Base-by-base conservation (phyloP, 1,139 yeast genomes). In the Yamadazyma siamensis region DNA sequence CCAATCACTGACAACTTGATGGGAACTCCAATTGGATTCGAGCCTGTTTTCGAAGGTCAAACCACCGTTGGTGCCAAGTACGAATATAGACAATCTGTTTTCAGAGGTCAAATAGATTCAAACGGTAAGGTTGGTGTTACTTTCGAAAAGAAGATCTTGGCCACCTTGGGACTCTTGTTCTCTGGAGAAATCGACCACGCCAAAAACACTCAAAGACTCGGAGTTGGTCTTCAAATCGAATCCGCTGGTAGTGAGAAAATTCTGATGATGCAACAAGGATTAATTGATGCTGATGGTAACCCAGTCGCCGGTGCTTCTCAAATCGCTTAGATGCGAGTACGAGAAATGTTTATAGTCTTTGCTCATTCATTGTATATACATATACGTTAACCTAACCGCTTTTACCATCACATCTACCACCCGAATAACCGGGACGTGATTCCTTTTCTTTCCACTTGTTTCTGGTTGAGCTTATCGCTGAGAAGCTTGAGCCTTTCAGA, bases 61-160 rank as follows among this genome's bases (percentile, higher is more conserved):
- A 89, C 99, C 50, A 85, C 96, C 41, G 61, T 91, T 36, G 98
- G 96, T 63, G 96, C 96, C 52, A 91, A 89, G 68, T 91, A 91
- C 65, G 98, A 91, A 68, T 94, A 88, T 75, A 88, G 96, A 68
- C 94, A 88, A 65, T 82, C 95, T 39, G 82, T 87, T 35, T 88
- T 87, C 77, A 81, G 98, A 64, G 97, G 97, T 52, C 95, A 89
- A 63, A 56, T 91, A 41, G 96, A 89, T 64, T 79, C 95, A 33
- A 71, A 75, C 39, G 98, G 98, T 61, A 88, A 86, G 67, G 94
- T 91, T 35, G 75, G 85, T 37, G 87, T 91, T 48, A 80, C 87
- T 68, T 71, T 91, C 58, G 98, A 91, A 69, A 88, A 88, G 71
- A 82, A 95, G 61, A 80, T 94, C 36, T 73, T 89, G 52, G 97